phyloP scores from a whole-genome alignment of 768 basidiomycete species.

The Pleurotus sapidus region DNA sequence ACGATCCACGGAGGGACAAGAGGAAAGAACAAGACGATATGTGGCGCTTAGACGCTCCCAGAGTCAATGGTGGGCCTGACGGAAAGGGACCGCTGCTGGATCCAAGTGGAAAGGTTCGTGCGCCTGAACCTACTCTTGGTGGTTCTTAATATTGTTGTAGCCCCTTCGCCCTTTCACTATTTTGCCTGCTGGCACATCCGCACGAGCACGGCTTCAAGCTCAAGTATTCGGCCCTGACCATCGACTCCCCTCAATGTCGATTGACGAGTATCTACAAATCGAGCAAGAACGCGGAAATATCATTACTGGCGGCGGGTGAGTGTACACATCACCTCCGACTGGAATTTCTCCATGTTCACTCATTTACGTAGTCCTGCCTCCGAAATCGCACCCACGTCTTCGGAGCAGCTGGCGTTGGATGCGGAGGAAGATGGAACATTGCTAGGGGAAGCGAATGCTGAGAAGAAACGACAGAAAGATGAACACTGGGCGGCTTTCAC shows the following conservation, averaged over 20 bases:
- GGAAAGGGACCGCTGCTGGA: slow-evolving; percentile 70
- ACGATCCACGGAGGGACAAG: slow-evolving; percentile 36
- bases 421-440: slow-evolving; percentile 82
- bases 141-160: slow-evolving; percentile 35
- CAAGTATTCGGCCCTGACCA: slow-evolving; percentile 86
- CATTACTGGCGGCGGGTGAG: slow-evolving; percentile 84
- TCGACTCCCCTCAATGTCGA: slow-evolving; percentile 89
- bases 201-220: slow-evolving; percentile 70
- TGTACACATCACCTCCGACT: slow-evolving; percentile 5
- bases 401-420: slow-evolving; percentile 75
- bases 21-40: slow-evolving; percentile 46
- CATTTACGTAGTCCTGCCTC: slow-evolving; percentile 54
- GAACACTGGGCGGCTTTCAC: slow-evolving; percentile 91
- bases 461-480: slow-evolving; percentile 79
- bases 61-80: slow-evolving; percentile 37
- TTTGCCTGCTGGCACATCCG: slow-evolving; percentile 63
- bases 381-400: slow-evolving; percentile 62
- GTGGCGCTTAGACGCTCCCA: slow-evolving; percentile 72
- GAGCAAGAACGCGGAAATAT: slow-evolving; percentile 85
- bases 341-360: not conserved
- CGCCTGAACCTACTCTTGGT: not conserved
- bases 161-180: slow-evolving; percentile 93
- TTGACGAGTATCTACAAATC: slow-evolving; percentile 91
- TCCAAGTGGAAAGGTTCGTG: slow-evolving; percentile 66
- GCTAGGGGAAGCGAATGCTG: slow-evolving; percentile 63